phyloP scores from a whole-genome alignment of 768 basidiomycete species.

The Leucocoprinus leucothites region DNA sequence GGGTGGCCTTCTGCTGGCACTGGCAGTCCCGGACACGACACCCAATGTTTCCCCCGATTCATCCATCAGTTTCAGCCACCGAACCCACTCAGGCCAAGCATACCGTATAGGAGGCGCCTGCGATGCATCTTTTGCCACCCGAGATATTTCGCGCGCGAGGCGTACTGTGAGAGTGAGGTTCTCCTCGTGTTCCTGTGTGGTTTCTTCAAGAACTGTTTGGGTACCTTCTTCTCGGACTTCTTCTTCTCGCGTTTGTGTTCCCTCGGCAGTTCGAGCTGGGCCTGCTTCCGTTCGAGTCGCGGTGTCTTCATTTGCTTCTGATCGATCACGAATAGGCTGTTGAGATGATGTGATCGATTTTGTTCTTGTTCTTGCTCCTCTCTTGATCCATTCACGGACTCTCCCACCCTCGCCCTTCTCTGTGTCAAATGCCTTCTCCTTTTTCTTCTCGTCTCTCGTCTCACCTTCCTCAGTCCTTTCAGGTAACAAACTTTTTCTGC shows the following conservation, averaged over 20 bases:
- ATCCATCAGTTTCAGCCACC: conserved; percentile 29
- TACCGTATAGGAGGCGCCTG: conserved; percentile 25
- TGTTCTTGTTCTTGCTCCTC: no score
- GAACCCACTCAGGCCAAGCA: conserved; percentile 34
- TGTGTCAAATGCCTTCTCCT: conserved; percentile 1
- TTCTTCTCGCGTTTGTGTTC: neutral
- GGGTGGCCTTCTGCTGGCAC: neutral
- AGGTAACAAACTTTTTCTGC: conserved; percentile 24
- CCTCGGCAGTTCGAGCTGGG: neutral
- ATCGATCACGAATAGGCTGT: neutral
- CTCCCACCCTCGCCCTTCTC: neutral
- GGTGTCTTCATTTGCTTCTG: neutral
- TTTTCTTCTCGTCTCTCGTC: neutral
- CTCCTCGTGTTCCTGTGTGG: neutral
- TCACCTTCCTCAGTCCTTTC: conserved; percentile 16
- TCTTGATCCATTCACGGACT: neutral
- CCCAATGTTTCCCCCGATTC: conserved; percentile 12
- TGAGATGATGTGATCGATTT: neutral
- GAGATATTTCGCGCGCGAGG: conserved; percentile 27
- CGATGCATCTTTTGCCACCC: conserved; percentile 27
- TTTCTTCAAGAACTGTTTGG: neutral
- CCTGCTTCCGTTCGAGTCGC: no score
- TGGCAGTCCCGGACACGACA: neutral
- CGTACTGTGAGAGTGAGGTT: conserved; percentile 18
- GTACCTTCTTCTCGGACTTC: neutral